phyloP scores from a whole-genome alignment of 1,284 basidiomycete genomes.

The Coniferiporia sulphurascens region DNA sequence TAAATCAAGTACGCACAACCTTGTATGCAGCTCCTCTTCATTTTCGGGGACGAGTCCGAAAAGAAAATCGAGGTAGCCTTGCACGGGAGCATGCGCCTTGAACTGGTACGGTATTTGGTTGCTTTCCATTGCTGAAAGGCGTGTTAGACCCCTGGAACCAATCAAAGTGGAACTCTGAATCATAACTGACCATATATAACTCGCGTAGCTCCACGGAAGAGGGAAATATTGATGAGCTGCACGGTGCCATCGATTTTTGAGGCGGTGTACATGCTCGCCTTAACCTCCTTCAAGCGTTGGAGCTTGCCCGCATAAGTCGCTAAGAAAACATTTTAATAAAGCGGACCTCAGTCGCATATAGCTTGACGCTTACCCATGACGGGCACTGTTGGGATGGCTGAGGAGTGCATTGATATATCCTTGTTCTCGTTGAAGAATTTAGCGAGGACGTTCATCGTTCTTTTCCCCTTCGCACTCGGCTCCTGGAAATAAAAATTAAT shows the following conservation, averaged over 20 bases:
- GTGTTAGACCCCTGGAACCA: neutral
- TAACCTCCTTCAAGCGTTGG: neutral
- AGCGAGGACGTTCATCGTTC: neutral
- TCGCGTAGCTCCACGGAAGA: constrained; percentile 10
- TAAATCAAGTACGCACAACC: neutral
- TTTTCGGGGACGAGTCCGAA: neutral
- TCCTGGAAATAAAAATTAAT: neutral
- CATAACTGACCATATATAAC: constrained; percentile 8
- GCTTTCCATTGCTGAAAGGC: constrained; percentile 11
- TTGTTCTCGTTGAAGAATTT: constrained; percentile 4
- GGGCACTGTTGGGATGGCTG: constrained; percentile 8
- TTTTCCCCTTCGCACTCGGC: constrained; percentile 1
- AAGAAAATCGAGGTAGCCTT: constrained; percentile 1
- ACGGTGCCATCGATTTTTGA: constrained; percentile 6
- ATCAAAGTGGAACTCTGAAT: neutral
- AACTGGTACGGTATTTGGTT: constrained; percentile 6
- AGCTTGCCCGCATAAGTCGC: constrained; percentile 11
- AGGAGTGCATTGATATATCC: constrained; percentile 6
- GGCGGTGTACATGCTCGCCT: neutral
- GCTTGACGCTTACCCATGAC: constrained; percentile 4
- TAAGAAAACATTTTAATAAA: neutral
- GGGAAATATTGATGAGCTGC: constrained; percentile 9
- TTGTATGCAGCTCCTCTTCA: neutral
- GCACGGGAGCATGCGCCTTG: constrained; percentile 1
- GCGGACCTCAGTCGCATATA: neutral